Percentiles rank a stretch among this genome's conserved stretches.
Evolutionary conservation across 2,329 filamentous ascomycete species (phyloP).

Genomic region (Biscogniauxia sp.): DNA sequence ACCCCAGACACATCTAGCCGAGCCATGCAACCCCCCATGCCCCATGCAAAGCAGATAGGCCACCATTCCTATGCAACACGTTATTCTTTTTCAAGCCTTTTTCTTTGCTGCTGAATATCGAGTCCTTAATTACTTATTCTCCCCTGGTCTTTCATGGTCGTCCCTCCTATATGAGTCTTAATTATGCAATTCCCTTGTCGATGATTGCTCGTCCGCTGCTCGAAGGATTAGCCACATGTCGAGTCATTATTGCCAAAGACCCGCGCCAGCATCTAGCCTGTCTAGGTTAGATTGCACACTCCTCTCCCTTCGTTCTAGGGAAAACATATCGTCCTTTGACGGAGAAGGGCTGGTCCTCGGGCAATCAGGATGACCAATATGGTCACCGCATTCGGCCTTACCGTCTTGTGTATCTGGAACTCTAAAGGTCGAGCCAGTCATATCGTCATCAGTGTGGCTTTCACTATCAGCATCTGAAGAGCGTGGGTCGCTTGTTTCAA

Average conservation of each 20-base stretch:
- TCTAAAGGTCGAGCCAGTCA: slow-evolving; percentile 4
- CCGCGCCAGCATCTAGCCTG: background rate
- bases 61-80: background rate
- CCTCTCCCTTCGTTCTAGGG: slow-evolving; percentile 1
- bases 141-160: background rate
- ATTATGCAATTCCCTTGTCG: background rate
- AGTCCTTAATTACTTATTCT: background rate
- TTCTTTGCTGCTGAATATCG: background rate
- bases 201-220: background rate
- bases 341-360: background rate
- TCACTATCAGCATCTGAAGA: slow-evolving; percentile 32
- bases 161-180: too few relatives aligned
- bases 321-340: slow-evolving; percentile 4
- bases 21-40: background rate
- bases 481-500: slow-evolving; percentile 26
- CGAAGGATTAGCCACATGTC: background rate
- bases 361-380: background rate
- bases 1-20: background rate
- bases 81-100: background rate
- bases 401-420: background rate
- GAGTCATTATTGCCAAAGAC: background rate
- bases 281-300: background rate
- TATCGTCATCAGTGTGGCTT: slow-evolving; percentile 28
- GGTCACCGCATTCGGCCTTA: background rate
- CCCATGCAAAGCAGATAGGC: background rate